Percentiles rank a stretch among this genome's conserved stretches.
Conservation (phyloP, 2,329 filamentous ascomycete genomes). For the Monilinia polystroma region DNA sequence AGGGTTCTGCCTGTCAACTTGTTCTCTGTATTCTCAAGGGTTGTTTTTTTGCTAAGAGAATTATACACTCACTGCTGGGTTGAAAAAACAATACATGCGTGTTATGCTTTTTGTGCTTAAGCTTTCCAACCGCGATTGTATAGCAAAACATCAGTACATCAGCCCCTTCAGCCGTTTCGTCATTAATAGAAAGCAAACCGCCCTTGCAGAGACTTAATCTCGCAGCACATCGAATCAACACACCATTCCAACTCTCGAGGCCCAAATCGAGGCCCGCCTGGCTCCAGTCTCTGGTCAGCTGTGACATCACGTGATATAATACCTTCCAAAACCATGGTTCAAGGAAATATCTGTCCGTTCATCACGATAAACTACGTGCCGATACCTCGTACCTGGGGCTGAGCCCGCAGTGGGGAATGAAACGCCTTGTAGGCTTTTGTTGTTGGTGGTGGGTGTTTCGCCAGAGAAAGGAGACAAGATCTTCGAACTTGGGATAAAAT, state of each 20-base stretch:
- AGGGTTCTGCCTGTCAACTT: not conserved
- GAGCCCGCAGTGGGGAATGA: not conserved
- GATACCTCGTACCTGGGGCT: constrained; percentile 1
- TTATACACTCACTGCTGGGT: not conserved
- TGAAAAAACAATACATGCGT: not conserved
- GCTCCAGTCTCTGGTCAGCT: constrained; percentile 15
- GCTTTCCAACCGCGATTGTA: not conserved
- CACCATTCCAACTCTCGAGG: constrained; percentile 11
- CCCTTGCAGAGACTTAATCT: constrained; percentile 1
- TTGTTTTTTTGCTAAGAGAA: not conserved
- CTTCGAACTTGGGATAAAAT: not conserved
- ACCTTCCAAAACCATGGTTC: constrained; percentile 11
- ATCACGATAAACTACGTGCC: constrained; percentile 1
- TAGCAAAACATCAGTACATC: not conserved
- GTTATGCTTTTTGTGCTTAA: not conserved
- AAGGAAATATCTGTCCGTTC: not conserved
- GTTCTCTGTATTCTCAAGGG: not conserved
- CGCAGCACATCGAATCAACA: constrained; percentile 16
- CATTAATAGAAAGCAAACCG: constrained; percentile 4
- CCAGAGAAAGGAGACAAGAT: constrained; percentile 9
- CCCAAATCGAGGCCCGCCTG: constrained; percentile 24
- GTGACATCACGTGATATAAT: constrained; percentile 11
- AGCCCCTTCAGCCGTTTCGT: constrained; percentile 8
- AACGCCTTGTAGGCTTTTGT: constrained; percentile 10
- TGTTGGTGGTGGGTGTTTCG: not conserved